Evolutionary conservation across 345 rosid species (phyloP).

Genomic region (Fremontodendron californicum): DNA sequence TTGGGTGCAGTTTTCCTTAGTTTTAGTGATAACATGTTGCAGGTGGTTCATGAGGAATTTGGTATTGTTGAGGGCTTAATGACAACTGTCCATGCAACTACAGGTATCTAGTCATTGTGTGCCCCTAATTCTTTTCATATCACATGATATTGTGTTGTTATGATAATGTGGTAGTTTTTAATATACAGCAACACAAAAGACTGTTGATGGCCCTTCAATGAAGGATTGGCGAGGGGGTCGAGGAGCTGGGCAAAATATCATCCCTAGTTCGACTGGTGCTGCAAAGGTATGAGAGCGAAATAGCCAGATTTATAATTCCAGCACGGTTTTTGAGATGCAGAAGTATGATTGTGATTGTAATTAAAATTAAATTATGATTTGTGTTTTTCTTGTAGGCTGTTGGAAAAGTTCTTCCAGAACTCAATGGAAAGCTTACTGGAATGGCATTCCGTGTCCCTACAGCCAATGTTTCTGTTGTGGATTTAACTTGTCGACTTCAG

Average conservation of each 20-base stretch:
- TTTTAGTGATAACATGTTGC: conserved; percentile 12
- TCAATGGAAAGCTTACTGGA: conserved; percentile 98
- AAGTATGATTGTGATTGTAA: background rate
- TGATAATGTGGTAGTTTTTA: conserved; percentile 16
- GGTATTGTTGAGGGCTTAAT: conserved; percentile 95
- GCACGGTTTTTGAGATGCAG: background rate
- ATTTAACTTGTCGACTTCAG: conserved; percentile 94
- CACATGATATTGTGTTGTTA: background rate
- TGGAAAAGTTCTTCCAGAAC: conserved; percentile 97
- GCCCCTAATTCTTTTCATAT: background rate
- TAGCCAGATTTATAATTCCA: background rate
- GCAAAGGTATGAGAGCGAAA: conserved; percentile 59
- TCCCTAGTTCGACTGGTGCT: conserved; percentile 99
- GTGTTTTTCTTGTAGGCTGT: conserved; percentile 61
- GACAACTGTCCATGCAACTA: conserved; percentile 99
- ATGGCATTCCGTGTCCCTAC: conserved; percentile 99
- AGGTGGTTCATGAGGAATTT: conserved; percentile 98
- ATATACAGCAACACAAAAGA: conserved; percentile 52
- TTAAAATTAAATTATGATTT: background rate
- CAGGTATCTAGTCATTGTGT: conserved; percentile 47
- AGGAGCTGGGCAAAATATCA: conserved; percentile 97
- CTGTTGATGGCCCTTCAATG: conserved; percentile 84
- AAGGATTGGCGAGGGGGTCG: conserved; percentile 99
- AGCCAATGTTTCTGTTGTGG: conserved; percentile 95
- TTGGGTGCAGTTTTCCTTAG: background rate